These are phyloP conservation scores for Ustilago shanxiensis DNA, from an alignment of 1,284 basidiomycete genomes.

Conservation along the genomic window DNA sequence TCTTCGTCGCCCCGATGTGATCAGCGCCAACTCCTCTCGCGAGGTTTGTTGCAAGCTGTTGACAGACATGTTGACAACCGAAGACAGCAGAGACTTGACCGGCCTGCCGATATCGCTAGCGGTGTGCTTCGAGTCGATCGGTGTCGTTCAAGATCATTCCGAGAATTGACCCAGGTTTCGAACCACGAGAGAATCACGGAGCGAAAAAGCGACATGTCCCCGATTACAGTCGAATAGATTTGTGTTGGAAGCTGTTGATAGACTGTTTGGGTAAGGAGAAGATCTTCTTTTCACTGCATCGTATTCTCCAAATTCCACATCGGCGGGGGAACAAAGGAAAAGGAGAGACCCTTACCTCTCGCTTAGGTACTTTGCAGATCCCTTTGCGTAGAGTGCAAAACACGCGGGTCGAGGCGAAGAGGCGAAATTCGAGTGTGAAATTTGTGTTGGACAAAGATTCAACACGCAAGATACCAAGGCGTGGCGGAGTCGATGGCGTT, in stretches of 20 bases:
- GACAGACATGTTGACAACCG: neutral
- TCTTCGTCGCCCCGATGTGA: neutral
- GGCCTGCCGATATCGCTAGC: neutral
- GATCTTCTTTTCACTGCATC: neutral
- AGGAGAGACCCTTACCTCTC: slow-evolving; percentile 18
- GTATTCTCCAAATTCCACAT: neutral
- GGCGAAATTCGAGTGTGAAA: neutral
- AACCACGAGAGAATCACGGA: neutral
- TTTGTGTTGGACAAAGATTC: neutral
- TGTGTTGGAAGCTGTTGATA: neutral
- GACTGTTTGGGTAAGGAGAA: neutral
- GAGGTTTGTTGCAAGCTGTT: no score
- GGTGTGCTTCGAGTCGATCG: neutral
- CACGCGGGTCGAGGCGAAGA: neutral
- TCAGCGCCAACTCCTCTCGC: no score
- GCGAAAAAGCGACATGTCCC: slow-evolving; percentile 17
- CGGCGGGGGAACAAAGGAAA: no score
- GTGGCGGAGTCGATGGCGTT: no score
- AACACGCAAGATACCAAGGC: no score
- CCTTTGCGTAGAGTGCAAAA: neutral
- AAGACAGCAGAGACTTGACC: neutral
- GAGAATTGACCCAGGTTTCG: neutral
- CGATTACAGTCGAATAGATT: neutral
- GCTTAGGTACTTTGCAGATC: slow-evolving; percentile 30
- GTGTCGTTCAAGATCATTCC: neutral